phyloP scores from a whole-genome alignment of 345 rosid species.

The Nephelium lappaceum region DNA sequence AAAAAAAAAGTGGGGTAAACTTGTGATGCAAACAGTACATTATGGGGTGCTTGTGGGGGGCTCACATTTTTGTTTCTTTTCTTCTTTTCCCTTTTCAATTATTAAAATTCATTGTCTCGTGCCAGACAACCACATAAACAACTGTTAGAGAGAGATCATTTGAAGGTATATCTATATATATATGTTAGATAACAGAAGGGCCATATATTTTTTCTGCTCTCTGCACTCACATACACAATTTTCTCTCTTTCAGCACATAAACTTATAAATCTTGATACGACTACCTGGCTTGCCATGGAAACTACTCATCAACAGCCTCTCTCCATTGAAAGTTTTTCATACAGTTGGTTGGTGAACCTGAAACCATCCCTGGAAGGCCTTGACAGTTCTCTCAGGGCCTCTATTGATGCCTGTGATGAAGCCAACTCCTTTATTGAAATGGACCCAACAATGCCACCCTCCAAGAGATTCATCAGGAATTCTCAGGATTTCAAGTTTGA shows the following conservation, averaged over 20 bases:
- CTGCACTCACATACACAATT: not conserved
- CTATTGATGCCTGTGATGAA: conserved; percentile 67
- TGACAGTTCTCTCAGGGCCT: conserved; percentile 47
- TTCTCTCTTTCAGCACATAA: conserved; percentile 8
- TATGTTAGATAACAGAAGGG: conserved; percentile 27
- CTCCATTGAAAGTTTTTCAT: conserved; percentile 91
- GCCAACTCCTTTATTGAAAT: conserved; percentile 81
- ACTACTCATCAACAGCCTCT: conserved; percentile 57
- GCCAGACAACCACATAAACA: conserved; percentile 61
- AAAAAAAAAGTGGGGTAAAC: conserved; percentile 24
- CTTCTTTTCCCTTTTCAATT: conserved; percentile 47
- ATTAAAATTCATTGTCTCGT: conserved; percentile 66
- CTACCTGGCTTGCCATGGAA: conserved; percentile 48
- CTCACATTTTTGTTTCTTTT: conserved; percentile 47
- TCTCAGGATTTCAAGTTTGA: conserved; percentile 83
- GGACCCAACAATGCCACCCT: conserved; percentile 94
- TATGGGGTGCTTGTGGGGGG: conserved; percentile 69
- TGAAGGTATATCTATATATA: conserved; percentile 27
- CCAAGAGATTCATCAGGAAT: conserved; percentile 71
- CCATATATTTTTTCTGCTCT: conserved; percentile 17
- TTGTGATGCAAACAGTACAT: conserved; percentile 42
- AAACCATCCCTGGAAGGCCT: conserved; percentile 63
- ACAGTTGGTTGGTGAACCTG: conserved; percentile 83
- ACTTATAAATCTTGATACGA: not conserved
- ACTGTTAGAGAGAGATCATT: conserved; percentile 26